phyloP scores from a whole-genome alignment of 1,139 yeast species.

The Zhuliangozyma parablackwelliae region DNA sequence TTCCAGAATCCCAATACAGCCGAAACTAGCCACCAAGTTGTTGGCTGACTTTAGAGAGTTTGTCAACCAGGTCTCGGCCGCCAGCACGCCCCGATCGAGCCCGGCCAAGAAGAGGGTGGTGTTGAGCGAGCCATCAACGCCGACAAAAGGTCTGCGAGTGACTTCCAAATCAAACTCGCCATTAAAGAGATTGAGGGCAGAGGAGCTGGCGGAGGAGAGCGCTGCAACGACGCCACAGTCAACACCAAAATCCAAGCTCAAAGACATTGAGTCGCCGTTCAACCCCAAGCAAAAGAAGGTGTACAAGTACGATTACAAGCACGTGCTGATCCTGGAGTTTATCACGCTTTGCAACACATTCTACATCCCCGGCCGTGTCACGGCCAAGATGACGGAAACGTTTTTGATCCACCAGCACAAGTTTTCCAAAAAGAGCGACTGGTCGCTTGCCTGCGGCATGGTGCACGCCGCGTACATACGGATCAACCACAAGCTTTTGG shows the following conservation, averaged over 20 bases:
- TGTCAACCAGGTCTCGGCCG: slow-evolving; percentile 27
- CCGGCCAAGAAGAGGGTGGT: slow-evolving; percentile 10
- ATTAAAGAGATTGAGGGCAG: slow-evolving; percentile 8
- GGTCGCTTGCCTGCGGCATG: slow-evolving; percentile 68
- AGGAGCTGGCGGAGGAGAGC: background rate
- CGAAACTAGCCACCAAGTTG: slow-evolving; percentile 35
- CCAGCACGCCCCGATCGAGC: slow-evolving; percentile 26
- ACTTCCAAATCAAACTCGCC: slow-evolving; percentile 8
- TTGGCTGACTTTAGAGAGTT: slow-evolving; percentile 42
- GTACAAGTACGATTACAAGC: slow-evolving; percentile 22
- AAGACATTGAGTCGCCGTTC: slow-evolving; percentile 29
- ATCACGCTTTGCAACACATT: slow-evolving; percentile 60
- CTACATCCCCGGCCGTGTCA: slow-evolving; percentile 51
- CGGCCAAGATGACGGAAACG: slow-evolving; percentile 47
- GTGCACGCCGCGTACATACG: slow-evolving; percentile 55
- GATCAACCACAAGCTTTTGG: slow-evolving; percentile 45
- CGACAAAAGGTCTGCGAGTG: slow-evolving; percentile 4
- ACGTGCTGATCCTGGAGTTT: slow-evolving; percentile 44
- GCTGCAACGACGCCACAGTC: background rate
- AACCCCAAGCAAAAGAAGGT: slow-evolving; percentile 18
- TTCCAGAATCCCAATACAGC: slow-evolving; percentile 56
- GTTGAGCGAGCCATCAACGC: slow-evolving; percentile 5
- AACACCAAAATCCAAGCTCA: slow-evolving; percentile 3
- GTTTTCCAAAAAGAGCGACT: slow-evolving; percentile 51
- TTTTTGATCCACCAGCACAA: slow-evolving; percentile 49